Percentiles rank a stretch among this genome's conserved stretches.
Evolutionary conservation across 495 filamentous ascomycete species (phyloP).

Genomic region (Aspergillus sparsus): DNA sequence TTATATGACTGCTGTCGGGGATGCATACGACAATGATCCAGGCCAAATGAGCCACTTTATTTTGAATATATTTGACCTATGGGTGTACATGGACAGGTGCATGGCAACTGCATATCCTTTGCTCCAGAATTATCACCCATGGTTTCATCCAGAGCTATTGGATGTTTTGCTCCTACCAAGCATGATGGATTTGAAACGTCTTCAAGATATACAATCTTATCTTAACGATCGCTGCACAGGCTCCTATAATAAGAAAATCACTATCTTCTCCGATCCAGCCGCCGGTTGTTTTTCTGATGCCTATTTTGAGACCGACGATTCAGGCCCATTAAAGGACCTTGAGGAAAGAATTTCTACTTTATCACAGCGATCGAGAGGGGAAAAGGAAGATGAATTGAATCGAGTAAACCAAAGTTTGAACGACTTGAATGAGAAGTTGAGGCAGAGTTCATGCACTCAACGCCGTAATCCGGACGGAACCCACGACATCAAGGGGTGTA

Average conservation of each 20-base stretch:
- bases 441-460: conserved; percentile 31
- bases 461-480: conserved; percentile 23
- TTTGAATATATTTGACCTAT: conserved; percentile 59
- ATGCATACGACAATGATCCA: conserved; percentile 44
- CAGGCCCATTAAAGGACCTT: conserved; percentile 28
- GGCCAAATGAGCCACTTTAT: conserved; percentile 57
- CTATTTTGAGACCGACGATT: conserved; percentile 39
- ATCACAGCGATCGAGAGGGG: conserved; percentile 22
- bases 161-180: conserved; percentile 50
- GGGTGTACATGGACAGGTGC: conserved; percentile 57
- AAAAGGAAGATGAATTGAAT: conserved; percentile 45
- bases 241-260: conserved; percentile 21
- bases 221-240: conserved; percentile 35
- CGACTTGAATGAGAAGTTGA: conserved; percentile 35
- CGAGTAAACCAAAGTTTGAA: conserved; percentile 20
- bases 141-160: conserved; percentile 50
- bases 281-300: conserved; percentile 45
- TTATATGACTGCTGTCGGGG: conserved; percentile 34
- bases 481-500: conserved; percentile 35
- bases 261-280: conserved; percentile 46
- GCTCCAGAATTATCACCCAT: conserved; percentile 53
- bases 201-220: conserved; percentile 50
- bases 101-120: conserved; percentile 44
- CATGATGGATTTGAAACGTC: conserved; percentile 46
- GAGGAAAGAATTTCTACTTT: conserved; percentile 34